phyloP scores from a whole-genome alignment of 768 basidiomycete species.

The Boletus rubescentipes region DNA sequence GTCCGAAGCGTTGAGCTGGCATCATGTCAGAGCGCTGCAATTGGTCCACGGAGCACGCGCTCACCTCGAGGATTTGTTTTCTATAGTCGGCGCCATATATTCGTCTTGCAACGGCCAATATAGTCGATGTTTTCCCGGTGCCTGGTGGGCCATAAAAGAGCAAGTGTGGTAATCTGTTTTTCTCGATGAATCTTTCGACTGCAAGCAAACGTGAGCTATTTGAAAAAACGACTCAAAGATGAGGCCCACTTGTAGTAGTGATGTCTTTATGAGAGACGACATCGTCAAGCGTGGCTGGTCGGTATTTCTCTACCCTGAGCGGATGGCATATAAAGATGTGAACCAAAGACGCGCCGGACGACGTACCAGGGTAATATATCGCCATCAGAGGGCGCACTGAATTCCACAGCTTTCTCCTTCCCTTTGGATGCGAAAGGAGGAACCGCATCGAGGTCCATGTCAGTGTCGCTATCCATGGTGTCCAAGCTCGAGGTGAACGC shows the following conservation, averaged over 20 bases:
- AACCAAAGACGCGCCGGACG: not conserved
- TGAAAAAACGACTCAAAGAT: not conserved
- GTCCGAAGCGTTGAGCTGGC: conserved; percentile 93
- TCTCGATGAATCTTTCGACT: conserved; percentile 98
- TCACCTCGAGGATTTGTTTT: conserved; percentile 93
- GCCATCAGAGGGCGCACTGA: conserved; percentile 41
- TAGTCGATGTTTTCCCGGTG: conserved; percentile 97
- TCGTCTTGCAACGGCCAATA: conserved; percentile 90
- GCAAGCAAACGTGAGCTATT: conserved; percentile 9
- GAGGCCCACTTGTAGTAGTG: conserved; percentile 75
- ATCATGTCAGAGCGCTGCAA: conserved; percentile 1
- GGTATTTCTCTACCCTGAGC: conserved; percentile 94
- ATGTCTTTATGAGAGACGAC: conserved; percentile 98
- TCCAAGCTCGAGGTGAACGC: not conserved
- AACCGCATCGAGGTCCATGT: conserved; percentile 44
- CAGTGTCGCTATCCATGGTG: conserved; percentile 58
- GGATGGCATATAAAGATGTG: not conserved
- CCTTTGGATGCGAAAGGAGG: conserved; percentile 48
- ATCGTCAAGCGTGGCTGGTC: conserved; percentile 87
- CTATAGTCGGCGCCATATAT: conserved; percentile 86
- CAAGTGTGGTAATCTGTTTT: conserved; percentile 90
- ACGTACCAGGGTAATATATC: conserved; percentile 86
- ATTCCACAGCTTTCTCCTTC: conserved; percentile 63
- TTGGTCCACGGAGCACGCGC: conserved; percentile 9
- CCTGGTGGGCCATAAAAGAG: conserved; percentile 98